Evolutionary conservation across 371 early-diverging fungal species (phyloP).

Genomic region (Rhizopus sp.): DNA sequence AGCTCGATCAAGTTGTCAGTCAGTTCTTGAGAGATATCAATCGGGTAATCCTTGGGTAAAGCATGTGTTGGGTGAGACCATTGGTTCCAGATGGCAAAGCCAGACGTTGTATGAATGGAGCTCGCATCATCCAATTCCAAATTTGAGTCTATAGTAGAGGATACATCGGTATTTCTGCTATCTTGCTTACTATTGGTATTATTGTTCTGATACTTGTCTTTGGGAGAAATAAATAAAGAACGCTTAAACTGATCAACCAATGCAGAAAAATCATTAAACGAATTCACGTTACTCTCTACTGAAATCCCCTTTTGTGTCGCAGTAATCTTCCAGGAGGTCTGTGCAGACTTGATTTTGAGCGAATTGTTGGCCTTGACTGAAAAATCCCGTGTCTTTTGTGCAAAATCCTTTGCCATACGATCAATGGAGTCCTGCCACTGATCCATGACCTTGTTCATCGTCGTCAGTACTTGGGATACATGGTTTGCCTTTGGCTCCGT

Average conservation of each 20-base stretch:
- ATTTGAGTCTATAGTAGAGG: conserved; percentile 1
- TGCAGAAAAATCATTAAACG: conserved; percentile 32
- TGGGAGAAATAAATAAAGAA: conserved; percentile 8
- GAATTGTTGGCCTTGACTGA: conserved; percentile 11
- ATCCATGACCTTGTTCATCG: conserved; percentile 47
- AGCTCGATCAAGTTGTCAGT: conserved; percentile 43
- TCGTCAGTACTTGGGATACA: conserved; percentile 36
- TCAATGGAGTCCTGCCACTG: conserved; percentile 39
- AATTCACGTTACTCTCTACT: conserved; percentile 38
- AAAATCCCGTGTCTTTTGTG: conserved; percentile 28
- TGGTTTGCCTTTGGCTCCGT: conserved; percentile 47
- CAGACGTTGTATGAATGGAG: conserved; percentile 21
- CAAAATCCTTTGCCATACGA: conserved; percentile 30
- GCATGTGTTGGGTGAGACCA: conserved; percentile 29
- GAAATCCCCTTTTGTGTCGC: conserved; percentile 31
- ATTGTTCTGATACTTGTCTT: not conserved
- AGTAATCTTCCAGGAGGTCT: conserved; percentile 35
- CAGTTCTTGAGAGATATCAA: conserved; percentile 40
- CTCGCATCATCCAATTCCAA: conserved; percentile 14
- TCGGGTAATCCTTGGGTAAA: conserved; percentile 40
- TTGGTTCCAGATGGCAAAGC: conserved; percentile 37
- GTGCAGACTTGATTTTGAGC: conserved; percentile 18
- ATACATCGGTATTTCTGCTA: not conserved
- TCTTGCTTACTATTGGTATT: not conserved
- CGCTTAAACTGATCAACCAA: conserved; percentile 40